Conservation (phyloP, 176 grass and related monocot species). For the Olyra latifolia region DNA sequence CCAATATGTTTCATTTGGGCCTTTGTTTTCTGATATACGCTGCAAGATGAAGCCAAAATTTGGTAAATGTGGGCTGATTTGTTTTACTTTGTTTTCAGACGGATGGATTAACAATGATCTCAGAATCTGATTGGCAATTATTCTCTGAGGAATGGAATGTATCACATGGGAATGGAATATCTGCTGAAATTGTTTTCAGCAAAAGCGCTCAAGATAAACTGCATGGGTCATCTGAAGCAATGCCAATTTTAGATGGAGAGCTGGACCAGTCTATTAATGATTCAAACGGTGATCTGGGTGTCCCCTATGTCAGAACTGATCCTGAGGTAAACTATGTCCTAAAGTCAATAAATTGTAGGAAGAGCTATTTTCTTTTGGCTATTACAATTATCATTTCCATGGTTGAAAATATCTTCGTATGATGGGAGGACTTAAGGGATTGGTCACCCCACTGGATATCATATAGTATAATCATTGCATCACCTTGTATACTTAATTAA, state of each 20-base stretch:
- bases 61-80: slow-evolving; percentile 19
- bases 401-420: background rate
- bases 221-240: slow-evolving; percentile 39
- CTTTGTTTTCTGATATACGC: slow-evolving; percentile 14
- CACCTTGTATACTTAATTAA: background rate
- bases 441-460: background rate
- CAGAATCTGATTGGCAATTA: slow-evolving; percentile 67
- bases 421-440: background rate
- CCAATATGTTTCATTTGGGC: slow-evolving; percentile 9
- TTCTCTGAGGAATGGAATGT: slow-evolving; percentile 94
- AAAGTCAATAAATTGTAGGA: background rate
- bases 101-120: slow-evolving; percentile 78
- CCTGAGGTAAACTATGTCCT: slow-evolving; percentile 57
- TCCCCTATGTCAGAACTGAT: slow-evolving; percentile 58
- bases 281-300: slow-evolving; percentile 46
- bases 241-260: slow-evolving; percentile 34
- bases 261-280: slow-evolving; percentile 38
- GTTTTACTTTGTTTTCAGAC: slow-evolving; percentile 58
- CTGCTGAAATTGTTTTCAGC: slow-evolving; percentile 77
- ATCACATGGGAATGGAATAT: slow-evolving; percentile 60
- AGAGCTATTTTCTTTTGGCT: background rate
- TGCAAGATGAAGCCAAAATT: slow-evolving; percentile 23
- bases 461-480: background rate
- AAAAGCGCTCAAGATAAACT: slow-evolving; percentile 52
- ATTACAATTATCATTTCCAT: slow-evolving; percentile 26